phyloP scores from a whole-genome alignment of 257 asterid species.

The Datura wrightii region DNA sequence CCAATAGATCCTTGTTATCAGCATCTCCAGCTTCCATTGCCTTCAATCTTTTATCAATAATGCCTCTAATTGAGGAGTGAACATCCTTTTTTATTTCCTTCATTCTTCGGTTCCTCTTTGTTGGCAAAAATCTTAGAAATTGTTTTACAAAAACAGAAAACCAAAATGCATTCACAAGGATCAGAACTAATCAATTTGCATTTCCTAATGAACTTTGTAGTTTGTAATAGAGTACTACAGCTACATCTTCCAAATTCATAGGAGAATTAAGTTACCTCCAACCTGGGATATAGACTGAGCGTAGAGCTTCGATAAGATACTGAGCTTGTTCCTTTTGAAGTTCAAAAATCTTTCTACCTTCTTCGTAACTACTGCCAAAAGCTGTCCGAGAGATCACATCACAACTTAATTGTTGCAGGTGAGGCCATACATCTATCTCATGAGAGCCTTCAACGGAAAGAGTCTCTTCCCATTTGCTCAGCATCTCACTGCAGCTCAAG shows the following conservation, averaged over 20 bases:
- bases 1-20: constrained; percentile 34
- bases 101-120: constrained; percentile 46
- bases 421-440: constrained; percentile 49
- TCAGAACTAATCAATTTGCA: background rate
- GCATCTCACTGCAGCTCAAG: constrained; percentile 46
- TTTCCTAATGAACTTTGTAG: background rate
- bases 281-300: constrained; percentile 36
- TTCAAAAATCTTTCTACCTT: constrained; percentile 55
- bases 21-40: constrained; percentile 35
- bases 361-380: constrained; percentile 58
- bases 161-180: background rate
- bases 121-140: constrained; percentile 49
- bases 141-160: background rate
- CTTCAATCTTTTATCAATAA: constrained; percentile 45
- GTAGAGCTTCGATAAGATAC: background rate
- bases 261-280: constrained; percentile 31
- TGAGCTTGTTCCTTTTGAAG: constrained; percentile 39
- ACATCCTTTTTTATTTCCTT: constrained; percentile 31
- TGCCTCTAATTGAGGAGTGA: constrained; percentile 31
- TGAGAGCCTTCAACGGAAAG: background rate
- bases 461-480: constrained; percentile 28
- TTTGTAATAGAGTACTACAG: background rate
- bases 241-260: background rate
- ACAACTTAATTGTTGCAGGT: constrained; percentile 39
- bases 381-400: constrained; percentile 60